Base-by-base conservation (phyloP, 1,284 basidiomycete species). In the Pulveroboletus sp. region DNA sequence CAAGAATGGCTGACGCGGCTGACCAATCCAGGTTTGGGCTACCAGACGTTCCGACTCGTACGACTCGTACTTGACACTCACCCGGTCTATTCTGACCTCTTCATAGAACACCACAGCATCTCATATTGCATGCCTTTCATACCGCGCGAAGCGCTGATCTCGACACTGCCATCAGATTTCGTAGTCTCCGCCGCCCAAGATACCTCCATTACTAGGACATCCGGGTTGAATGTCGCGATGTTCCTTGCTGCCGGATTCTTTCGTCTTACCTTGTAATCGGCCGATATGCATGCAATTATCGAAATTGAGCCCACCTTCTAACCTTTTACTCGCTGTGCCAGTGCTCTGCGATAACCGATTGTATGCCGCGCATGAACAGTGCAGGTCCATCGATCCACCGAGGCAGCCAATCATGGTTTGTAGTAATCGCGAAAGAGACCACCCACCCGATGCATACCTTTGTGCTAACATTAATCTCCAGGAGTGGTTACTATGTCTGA, bases 81-180 rank as follows among this genome's bases (percentile, higher is more conserved):
- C n/a, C n/a, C n/a, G n/a, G n/a, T 14, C 29, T 31, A 11, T 5
- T 39, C 38, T 36, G 25, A 20, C 22, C 54, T 52, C 50, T 53
- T 49, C 52, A 43, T 39, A 44, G 56, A 57, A 65, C 29, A 42
- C 40, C 57, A 64, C 61, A 62, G 63, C 65, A 61, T 54, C 44
- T 9, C n/a, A 31, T 43, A 20, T 15, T 29, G 42, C 40, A 44
- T 42, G 36, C 12, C 7, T 43, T 50, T 52, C 43, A 54, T 56
- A 17, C 51, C 46, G 26, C 20, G 36, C 36, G 17, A 28, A 42
- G 24, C 29, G 43, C 43, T 39, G 48, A 58, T 68, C 45, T 64
- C 29, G 47, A 52, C 51, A 62, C 44, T 17, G 49, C 49, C 36
- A 44, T 54, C 47, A 22, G 43, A 53, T 51, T 57, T 52, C 47